Evolutionary conservation across 495 filamentous ascomycete species (phyloP).

Genomic region (Poronia punctata): DNA sequence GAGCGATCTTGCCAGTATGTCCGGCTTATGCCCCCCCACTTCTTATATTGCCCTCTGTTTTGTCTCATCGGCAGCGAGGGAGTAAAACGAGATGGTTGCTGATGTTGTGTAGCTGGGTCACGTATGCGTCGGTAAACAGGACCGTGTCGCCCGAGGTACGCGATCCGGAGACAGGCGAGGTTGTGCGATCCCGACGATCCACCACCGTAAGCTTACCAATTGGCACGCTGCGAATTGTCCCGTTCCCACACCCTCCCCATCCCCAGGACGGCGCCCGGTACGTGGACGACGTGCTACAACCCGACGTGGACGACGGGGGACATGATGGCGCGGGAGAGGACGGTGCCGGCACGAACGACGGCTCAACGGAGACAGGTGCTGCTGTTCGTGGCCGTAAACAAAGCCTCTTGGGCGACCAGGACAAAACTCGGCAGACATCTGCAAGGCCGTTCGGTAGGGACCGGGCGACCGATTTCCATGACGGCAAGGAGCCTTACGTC

Average conservation of each 20-base stretch:
- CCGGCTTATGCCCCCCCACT: too few relatives aligned
- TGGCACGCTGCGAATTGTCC: slow-evolving; percentile 70
- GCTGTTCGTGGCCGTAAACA: too few relatives aligned
- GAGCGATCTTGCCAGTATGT: slow-evolving; percentile 67
- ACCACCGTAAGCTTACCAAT: slow-evolving; percentile 45
- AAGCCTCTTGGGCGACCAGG: slow-evolving; percentile 3
- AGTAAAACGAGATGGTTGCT: too few relatives aligned
- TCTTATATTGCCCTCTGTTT: too few relatives aligned
- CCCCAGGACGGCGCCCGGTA: slow-evolving; percentile 39
- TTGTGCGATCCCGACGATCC: slow-evolving; percentile 27
- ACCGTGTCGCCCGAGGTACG: slow-evolving; percentile 27
- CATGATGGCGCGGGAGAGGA: background rate
- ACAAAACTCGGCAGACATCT: slow-evolving; percentile 11
- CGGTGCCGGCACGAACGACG: slow-evolving; percentile 1
- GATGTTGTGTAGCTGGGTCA: too few relatives aligned
- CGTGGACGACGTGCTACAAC: slow-evolving; percentile 24
- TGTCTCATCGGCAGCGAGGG: too few relatives aligned
- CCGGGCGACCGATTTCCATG: slow-evolving; percentile 38
- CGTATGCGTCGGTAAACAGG: slow-evolving; percentile 52
- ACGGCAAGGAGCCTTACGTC: slow-evolving; percentile 63
- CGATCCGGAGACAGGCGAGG: slow-evolving; percentile 21
- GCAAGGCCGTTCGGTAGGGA: slow-evolving; percentile 29
- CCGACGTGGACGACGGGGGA: background rate
- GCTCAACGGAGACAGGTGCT: background rate
- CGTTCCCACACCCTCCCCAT: slow-evolving; percentile 63